Conservation (phyloP, 352 stramenopile species). For the Globisporangium paddicum region DNA sequence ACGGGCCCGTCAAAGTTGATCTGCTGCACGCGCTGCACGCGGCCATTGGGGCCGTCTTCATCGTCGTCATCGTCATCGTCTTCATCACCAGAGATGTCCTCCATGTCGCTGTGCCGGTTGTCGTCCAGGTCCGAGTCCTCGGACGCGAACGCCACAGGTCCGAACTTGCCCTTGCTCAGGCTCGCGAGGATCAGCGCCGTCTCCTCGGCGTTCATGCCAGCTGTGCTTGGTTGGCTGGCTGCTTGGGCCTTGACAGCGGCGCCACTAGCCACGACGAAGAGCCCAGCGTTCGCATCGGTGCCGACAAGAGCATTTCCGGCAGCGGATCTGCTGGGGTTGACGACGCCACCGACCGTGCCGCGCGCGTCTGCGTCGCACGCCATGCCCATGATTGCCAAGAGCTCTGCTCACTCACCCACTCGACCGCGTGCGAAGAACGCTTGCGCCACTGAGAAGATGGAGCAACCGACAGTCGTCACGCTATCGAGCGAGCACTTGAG, state of each 20-base stretch:
- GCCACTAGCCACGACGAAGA: conserved; percentile 5
- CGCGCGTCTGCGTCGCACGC: conserved; percentile 49
- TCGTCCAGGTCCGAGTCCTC: conserved; percentile 20
- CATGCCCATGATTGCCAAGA: conserved; percentile 47
- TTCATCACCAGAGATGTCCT: conserved; percentile 25
- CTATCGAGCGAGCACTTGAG: conserved; percentile 4
- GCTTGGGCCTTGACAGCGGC: background rate
- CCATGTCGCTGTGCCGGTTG: conserved; percentile 51
- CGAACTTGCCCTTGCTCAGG: conserved; percentile 60
- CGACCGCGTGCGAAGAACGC: conserved; percentile 5
- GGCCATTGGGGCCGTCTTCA: conserved; percentile 19
- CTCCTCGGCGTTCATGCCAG: conserved; percentile 71
- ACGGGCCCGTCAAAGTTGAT: conserved; percentile 71
- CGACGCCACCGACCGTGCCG: conserved; percentile 11
- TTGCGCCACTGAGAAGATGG: background rate
- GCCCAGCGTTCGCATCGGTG: background rate
- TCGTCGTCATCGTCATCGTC: conserved; percentile 35
- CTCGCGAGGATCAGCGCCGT: conserved; percentile 85
- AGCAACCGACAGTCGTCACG: background rate
- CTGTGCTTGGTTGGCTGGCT: background rate
- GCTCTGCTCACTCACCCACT: background rate
- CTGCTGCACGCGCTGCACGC: conserved; percentile 55
- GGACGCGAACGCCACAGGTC: conserved; percentile 3
- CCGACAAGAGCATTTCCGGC: background rate
- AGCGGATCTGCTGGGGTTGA: conserved; percentile 11